These are phyloP conservation scores for Saccharomycodes ludwigii DNA, from an alignment of 805 yeast species.

Conservation along the genomic window DNA sequence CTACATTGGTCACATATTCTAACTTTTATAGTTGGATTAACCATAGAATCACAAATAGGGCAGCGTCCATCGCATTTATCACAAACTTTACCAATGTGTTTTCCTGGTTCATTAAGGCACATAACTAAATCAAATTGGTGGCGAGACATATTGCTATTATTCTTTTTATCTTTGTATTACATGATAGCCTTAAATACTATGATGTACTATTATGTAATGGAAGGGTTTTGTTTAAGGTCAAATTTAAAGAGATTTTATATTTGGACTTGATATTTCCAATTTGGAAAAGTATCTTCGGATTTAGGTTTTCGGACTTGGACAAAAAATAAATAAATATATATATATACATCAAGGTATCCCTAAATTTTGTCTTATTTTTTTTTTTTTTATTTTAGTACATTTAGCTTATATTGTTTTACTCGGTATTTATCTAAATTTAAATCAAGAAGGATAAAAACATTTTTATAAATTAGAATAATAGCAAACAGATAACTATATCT, in stretches of 20 bases:
- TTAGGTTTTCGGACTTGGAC: no score
- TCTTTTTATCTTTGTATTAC: not conserved
- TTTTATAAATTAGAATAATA: no score
- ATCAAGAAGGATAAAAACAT: no score
- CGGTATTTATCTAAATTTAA: no score
- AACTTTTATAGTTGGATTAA: slow-evolving; percentile 54
- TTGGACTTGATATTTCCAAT: not conserved
- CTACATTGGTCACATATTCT: slow-evolving; percentile 80
- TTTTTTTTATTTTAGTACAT: no score
- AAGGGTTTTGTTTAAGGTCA: not conserved
- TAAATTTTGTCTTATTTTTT: no score
- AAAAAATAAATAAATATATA: no score
- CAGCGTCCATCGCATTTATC: slow-evolving; percentile 85
- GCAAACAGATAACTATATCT: no score
- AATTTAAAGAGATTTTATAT: not conserved
- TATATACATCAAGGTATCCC: no score
- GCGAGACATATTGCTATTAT: slow-evolving; percentile 49
- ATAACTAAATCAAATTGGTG: slow-evolving; percentile 77
- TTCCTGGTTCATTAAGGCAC: slow-evolving; percentile 81
- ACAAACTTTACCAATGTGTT: slow-evolving; percentile 57
- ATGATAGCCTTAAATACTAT: not conserved
- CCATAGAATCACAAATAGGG: slow-evolving; percentile 80
- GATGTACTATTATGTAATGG: no score
- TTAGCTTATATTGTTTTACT: no score
- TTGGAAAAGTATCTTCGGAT: no score